phyloP scores from a whole-genome alignment of 2,329 filamentous ascomycete genomes.

The Hypoxylon sp. region DNA sequence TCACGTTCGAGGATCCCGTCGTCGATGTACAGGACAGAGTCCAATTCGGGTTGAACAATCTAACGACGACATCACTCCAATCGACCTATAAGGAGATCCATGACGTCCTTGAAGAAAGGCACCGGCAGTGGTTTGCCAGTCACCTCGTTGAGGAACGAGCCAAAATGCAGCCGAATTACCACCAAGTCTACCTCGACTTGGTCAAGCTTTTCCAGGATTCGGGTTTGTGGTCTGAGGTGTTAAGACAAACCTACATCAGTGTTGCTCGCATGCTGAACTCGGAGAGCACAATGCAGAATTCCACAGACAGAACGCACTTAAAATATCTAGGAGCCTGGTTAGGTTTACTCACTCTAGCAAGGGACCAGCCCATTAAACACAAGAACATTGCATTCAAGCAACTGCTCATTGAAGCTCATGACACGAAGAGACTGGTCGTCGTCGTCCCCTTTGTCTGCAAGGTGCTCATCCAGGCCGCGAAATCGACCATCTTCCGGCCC shows the following conservation, averaged over 20 bases:
- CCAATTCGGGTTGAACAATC: constrained; percentile 95
- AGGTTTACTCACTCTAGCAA: constrained; percentile 90
- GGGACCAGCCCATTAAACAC: constrained; percentile 95
- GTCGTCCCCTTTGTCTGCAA: constrained; percentile 99
- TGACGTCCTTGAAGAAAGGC: constrained; percentile 81
- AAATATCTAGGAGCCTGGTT: constrained; percentile 97
- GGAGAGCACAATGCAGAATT: constrained; percentile 85
- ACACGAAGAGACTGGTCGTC: constrained; percentile 90
- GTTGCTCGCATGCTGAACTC: constrained; percentile 90
- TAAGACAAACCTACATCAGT: constrained; percentile 92
- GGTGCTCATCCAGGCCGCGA: constrained; percentile 85
- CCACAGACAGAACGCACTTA: constrained; percentile 86
- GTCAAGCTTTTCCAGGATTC: constrained; percentile 86
- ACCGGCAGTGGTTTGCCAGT: constrained; percentile 96
- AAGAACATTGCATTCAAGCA: constrained; percentile 98
- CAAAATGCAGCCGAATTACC: constrained; percentile 97
- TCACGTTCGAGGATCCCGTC: constrained; percentile 84
- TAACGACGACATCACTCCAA: constrained; percentile 89
- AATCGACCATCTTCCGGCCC: constrained; percentile 90
- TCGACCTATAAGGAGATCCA: constrained; percentile 87
- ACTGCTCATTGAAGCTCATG: constrained; percentile 91
- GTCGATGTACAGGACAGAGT: constrained; percentile 92
- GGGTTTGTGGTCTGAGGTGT: constrained; percentile 86
- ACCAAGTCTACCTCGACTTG: constrained; percentile 91
- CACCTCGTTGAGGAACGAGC: constrained; percentile 96